Percentiles rank a stretch among this genome's conserved stretches.
Conservation (phyloP, 2,329 filamentous ascomycete species). For the Malbranchea cinnamomea region DNA sequence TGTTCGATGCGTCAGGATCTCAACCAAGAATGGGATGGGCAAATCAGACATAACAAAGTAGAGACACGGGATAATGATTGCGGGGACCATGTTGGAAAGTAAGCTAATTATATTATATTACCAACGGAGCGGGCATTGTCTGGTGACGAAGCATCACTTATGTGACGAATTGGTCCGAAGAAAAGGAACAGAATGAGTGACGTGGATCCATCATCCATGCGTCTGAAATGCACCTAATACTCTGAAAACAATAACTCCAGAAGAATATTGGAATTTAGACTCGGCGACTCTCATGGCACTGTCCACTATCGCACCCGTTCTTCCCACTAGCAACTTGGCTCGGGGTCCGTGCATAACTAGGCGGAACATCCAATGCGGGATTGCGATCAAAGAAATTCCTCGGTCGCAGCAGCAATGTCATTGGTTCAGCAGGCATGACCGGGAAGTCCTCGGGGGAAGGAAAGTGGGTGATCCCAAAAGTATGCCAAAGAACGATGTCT, state of each 20-base stretch:
- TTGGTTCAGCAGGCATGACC: constrained; percentile 77
- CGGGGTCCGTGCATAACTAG: constrained; percentile 57
- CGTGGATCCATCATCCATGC: no score
- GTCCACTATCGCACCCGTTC: constrained; percentile 16
- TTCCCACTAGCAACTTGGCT: constrained; percentile 43
- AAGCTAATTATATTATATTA: no score
- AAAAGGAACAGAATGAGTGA: neutral
- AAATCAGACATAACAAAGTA: constrained; percentile 2
- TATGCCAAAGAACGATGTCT: constrained; percentile 86
- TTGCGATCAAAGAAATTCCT: constrained; percentile 72
- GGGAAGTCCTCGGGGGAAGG: constrained; percentile 83
- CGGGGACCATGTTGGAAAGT: no score
- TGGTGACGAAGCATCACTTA: no score
- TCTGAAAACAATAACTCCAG: no score
- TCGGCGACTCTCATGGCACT: no score
- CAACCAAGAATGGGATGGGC: constrained; percentile 7
- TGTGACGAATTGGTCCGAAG: no score
- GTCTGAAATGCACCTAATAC: no score
- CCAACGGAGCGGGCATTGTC: no score
- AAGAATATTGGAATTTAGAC: no score
- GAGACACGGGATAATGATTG: no score
- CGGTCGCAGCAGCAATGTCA: constrained; percentile 64
- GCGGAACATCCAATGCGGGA: constrained; percentile 66
- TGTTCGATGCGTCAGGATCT: no score
- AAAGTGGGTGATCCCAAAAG: constrained; percentile 82